A percentile compares a stretch with the other conserved stretches of the same genome.
phyloP scores from a whole-genome alignment of 2,329 filamentous ascomycete species.

The Biscogniauxia mediterranea region DNA sequence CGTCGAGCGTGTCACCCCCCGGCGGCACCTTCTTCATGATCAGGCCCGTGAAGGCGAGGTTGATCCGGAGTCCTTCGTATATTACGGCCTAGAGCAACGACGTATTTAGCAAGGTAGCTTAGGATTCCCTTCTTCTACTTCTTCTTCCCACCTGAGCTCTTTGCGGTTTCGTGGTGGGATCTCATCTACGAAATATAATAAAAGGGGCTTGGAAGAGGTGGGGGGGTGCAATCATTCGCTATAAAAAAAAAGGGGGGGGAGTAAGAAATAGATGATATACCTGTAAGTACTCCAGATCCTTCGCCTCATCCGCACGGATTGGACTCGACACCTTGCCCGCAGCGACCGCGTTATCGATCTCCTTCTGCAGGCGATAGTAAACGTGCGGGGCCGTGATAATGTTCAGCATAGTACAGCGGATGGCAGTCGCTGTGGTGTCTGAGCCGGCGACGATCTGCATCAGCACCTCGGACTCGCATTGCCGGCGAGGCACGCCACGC shows the following conservation, averaged over 20 bases:
- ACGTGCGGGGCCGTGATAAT: constrained; percentile 43
- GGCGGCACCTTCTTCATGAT: constrained; percentile 7
- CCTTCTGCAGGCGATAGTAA: constrained; percentile 39
- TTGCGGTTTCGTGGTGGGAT: neutral
- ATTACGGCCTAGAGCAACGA: constrained; percentile 6
- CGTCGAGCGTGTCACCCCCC: constrained; percentile 9
- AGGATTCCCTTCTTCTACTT: too few relatives aligned
- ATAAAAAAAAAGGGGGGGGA: too few relatives aligned
- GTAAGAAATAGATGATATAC: constrained; percentile 9
- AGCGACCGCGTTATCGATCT: constrained; percentile 40
- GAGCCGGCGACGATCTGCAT: constrained; percentile 42
- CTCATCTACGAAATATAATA: too few relatives aligned
- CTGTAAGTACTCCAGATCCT: constrained; percentile 32
- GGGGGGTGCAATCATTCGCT: too few relatives aligned
- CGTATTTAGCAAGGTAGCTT: too few relatives aligned
- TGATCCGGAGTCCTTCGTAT: constrained; percentile 11
- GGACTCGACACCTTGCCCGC: constrained; percentile 20
- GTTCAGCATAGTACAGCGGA: constrained; percentile 45
- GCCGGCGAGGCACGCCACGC: neutral
- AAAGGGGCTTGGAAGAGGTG: too few relatives aligned
- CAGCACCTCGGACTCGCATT: constrained; percentile 2
- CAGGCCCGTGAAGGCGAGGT: constrained; percentile 8
- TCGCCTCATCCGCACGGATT: constrained; percentile 21
- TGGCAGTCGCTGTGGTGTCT: constrained; percentile 49
- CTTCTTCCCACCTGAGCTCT: too few relatives aligned